Base-by-base conservation (phyloP, 306 rosid genomes). In the Quercus variabilis region DNA sequence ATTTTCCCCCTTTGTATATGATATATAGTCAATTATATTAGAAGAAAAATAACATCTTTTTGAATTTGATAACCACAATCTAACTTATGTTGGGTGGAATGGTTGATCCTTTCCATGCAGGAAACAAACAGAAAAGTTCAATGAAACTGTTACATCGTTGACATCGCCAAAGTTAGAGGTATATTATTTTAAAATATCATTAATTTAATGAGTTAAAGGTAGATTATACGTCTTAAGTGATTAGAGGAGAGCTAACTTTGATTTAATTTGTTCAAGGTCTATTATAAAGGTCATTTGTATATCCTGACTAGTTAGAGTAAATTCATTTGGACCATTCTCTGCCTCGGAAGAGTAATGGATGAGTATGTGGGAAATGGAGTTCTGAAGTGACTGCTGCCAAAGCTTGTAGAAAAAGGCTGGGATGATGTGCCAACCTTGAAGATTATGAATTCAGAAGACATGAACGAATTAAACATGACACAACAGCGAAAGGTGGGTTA, bases 361-460 rank as follows among this genome's bases (percentile, higher is more conserved):
- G 98, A 90, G 49, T 92, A 92, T 81, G 87, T 87, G 58, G 98
- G 98, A 77, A 85, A 85, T 75, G 97, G 98, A 74, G 71, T 84
- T 81, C 86, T 92, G 75, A 91, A 94, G 81, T 93, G 30, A 20
- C 75, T 92, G 76, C 86, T 92, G 71, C 93, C 87, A 2, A 89
- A 79, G 74, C 73, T 94, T 80, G 60, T 94, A 81, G 95, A 91
- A 46, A 92, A 94, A 87, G 97, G 97, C 41, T 94, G 97, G 99
- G 95, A 92, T 79, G 99, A 94, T 55, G 97, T 91, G 4, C 92
- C 99, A 19, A 94, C 97, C 33, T 80, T 94, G 75, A 94, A 94
- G 91, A 76, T 91, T 51, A 94, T 94, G 97, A 85, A 74, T 73
- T 76, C 87, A 11, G 93, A 91, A 78, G 97, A 94, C 57, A 94